Percentiles rank a stretch among this genome's conserved stretches.
These are phyloP conservation scores for Anthoceros angustus DNA, from an alignment of 225 moss, liverwort and hornwort species.

Conservation along the genomic window DNA sequence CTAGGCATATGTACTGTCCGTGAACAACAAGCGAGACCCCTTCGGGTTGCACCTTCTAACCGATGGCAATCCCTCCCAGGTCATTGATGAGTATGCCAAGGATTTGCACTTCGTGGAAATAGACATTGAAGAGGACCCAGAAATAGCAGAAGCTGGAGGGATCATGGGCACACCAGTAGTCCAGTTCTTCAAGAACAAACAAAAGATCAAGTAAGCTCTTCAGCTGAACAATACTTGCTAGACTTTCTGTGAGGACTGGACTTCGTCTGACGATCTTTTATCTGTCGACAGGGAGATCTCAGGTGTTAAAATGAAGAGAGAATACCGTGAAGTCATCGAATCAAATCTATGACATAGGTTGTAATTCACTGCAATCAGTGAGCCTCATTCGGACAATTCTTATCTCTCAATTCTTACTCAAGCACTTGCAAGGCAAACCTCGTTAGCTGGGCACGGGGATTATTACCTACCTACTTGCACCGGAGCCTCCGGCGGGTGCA, in stretches of 20 bases:
- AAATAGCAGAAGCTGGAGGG: slow-evolving; percentile 95
- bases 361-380: too few species aligned
- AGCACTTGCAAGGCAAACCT: too few species aligned
- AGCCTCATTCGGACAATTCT: too few species aligned
- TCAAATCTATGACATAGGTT: slow-evolving; percentile 32
- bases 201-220: slow-evolving; percentile 43
- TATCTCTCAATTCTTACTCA: too few species aligned
- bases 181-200: slow-evolving; percentile 93
- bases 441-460: too few species aligned
- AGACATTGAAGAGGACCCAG: slow-evolving; percentile 96
- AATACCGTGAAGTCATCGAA: slow-evolving; percentile 77
- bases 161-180: slow-evolving; percentile 92
- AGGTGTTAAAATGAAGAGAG: slow-evolving; percentile 96
- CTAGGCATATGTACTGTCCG: not conserved
- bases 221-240: not conserved
- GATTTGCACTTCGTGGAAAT: slow-evolving; percentile 92
- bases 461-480: too few species aligned
- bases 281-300: slow-evolving; percentile 46
- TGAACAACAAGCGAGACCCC: not conserved
- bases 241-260: not conserved
- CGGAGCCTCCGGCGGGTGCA: too few species aligned
- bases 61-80: slow-evolving; percentile 24
- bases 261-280: too few species aligned
- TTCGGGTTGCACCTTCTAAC: not conserved
- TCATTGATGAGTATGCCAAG: slow-evolving; percentile 60